Base-by-base conservation (phyloP, 768 basidiomycete species). In the Mycena venus region DNA sequence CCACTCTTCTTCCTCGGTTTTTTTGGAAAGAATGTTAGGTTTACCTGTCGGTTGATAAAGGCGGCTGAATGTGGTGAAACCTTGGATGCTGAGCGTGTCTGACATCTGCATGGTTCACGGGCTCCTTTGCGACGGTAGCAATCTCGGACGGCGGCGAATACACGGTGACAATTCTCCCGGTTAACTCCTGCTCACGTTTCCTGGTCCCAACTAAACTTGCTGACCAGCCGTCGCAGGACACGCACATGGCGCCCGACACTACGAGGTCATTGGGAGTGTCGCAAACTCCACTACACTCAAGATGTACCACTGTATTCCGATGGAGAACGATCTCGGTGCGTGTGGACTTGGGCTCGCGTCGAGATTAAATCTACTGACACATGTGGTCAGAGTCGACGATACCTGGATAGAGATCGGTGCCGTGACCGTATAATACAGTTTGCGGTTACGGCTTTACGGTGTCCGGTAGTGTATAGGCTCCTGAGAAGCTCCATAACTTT, bases 191-290 rank as follows among this genome's bases (percentile, higher is more conserved):
- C n/a, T 70, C 59, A 42, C 77, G 64, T 19, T 58, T 29, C 27
- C 53, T 17, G 32, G 19, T 58, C 23, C 21, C 66, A 53, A 23
- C 58, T n/a, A n/a, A 21, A 49, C 62, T 62, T 34, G 19, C 17
- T 32, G 68, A 51, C 23, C 70, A 55, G 55, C 32, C 34, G 44
- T 34, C 49, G 47, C 64, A 90, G 88, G 86, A 85, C 70, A 79
- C 85, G 29, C 82, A 86, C 56, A 83, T 92, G 63, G 82, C 83
- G 2, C 31, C 68, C 0, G 91, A 90, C 63, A 83, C 74, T 84
- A 93, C 56, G 95, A 96, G 80, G 84, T 95, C 64, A 87, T 95
- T 32, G 94, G 94, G 8, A 87, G 80, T 7, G 94, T 91, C 25
- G 68, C 86, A 27, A 86, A 91, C 72, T 84, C 90, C 29, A 85